A percentile compares a stretch with the other conserved stretches of the same genome.
These are phyloP conservation scores for Botrytis galanthina DNA, from an alignment of 2,329 filamentous ascomycete genomes.

Conservation along the genomic window DNA sequence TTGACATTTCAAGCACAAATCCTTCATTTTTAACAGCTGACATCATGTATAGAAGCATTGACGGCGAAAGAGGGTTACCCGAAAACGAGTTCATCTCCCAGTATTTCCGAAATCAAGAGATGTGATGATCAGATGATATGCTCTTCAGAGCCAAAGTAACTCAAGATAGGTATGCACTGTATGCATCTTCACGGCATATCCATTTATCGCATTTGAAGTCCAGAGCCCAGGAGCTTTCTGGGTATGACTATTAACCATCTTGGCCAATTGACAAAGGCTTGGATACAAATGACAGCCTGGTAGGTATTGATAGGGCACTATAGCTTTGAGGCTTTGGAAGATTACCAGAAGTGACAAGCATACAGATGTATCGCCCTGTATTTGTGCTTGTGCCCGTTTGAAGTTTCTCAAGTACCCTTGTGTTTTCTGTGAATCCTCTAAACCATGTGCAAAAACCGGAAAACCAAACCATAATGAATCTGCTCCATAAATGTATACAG, in stretches of 20 bases:
- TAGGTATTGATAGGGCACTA: not conserved
- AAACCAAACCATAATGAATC: not conserved
- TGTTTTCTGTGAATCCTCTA: not conserved
- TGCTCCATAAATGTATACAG: not conserved
- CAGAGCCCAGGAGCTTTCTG: not conserved
- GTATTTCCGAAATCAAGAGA: conserved; percentile 6
- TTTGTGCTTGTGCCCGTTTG: not conserved
- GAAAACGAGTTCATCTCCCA: not conserved
- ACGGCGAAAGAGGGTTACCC: not conserved
- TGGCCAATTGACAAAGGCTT: not conserved
- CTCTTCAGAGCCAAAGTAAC: not conserved
- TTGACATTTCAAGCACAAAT: not conserved
- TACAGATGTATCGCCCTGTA: not conserved
- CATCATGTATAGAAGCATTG: not conserved
- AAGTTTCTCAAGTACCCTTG: not conserved
- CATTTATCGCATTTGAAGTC: not conserved
- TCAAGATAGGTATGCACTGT: conserved; percentile 14
- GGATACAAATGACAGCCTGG: not conserved
- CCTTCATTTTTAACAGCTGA: not conserved
- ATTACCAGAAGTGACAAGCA: not conserved
- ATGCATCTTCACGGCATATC: not conserved
- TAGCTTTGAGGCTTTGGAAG: not conserved
- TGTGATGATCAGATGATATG: conserved; percentile 15
- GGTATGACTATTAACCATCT: not conserved
- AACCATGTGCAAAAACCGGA: not conserved